These are phyloP conservation scores for Pseudoscleropodium purum DNA, from an alignment of 225 moss, liverwort and hornwort genomes.

Conservation along the genomic window DNA sequence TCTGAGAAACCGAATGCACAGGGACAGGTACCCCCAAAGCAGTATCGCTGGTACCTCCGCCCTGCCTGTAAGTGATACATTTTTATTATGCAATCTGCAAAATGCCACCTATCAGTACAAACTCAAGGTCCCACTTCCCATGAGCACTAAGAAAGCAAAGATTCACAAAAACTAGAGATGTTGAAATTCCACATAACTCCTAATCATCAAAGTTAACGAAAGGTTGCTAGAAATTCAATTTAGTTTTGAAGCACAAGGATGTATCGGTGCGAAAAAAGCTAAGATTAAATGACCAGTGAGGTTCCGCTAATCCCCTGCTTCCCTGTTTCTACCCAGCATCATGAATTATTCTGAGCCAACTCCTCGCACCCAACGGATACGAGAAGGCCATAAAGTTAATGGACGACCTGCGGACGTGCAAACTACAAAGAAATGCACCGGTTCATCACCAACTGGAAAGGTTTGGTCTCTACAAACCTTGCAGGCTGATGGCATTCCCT, in stretches of 20 bases:
- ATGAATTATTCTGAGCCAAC: neutral
- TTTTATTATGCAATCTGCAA: neutral
- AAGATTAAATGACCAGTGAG: neutral
- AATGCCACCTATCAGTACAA: neutral
- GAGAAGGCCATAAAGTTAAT: neutral
- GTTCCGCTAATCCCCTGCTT: neutral
- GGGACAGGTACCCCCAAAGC: neutral
- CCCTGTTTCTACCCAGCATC: neutral
- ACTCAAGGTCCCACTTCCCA: neutral
- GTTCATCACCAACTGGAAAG: neutral
- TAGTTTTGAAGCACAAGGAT: neutral
- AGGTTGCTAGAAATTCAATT: neutral
- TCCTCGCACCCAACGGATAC: neutral
- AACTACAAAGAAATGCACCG: neutral
- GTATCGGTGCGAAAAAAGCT: neutral
- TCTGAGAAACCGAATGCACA: neutral
- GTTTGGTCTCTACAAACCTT: neutral
- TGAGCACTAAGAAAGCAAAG: neutral
- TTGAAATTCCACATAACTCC: neutral
- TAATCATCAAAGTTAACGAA: neutral
- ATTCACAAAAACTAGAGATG: neutral
- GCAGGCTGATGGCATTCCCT: neutral
- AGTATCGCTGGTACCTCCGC: neutral
- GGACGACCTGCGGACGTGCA: neutral
- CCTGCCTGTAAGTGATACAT: neutral